phyloP scores from a whole-genome alignment of 2,329 filamentous ascomycete genomes.

The Exophiala sideris region DNA sequence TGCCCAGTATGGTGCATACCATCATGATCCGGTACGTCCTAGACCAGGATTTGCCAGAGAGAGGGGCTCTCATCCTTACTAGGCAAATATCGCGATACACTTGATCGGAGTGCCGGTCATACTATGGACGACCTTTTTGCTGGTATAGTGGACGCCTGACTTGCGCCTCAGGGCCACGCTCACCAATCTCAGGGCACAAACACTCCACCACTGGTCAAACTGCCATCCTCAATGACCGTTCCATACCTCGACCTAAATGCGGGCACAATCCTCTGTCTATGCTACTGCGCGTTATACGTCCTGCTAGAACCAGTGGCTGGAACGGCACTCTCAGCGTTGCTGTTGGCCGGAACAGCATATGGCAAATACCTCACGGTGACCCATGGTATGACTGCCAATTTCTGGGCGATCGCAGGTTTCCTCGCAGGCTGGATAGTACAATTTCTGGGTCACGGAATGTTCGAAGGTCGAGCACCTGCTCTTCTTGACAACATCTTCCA shows the following conservation, averaged over 20 bases:
- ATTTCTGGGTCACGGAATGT: constrained; percentile 86
- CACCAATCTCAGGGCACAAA: constrained; percentile 49
- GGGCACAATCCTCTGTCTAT: constrained; percentile 54
- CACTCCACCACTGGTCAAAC: constrained; percentile 48
- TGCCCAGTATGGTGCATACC: constrained; percentile 62
- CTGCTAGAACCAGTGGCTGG: constrained; percentile 93
- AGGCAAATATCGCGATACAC: constrained; percentile 65
- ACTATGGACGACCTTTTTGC: constrained; percentile 56
- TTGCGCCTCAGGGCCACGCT: not conserved
- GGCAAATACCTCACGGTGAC: constrained; percentile 70
- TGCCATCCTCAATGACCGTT: constrained; percentile 54
- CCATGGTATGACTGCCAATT: constrained; percentile 58
- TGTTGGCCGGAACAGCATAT: constrained; percentile 70
- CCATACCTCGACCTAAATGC: constrained; percentile 59
- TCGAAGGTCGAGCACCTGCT: constrained; percentile 83
- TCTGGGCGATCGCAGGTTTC: constrained; percentile 66
- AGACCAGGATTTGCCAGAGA: not conserved
- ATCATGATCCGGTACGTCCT: constrained; percentile 57
- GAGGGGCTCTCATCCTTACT: not conserved
- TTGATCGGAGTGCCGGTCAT: constrained; percentile 62
- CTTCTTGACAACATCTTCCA: constrained; percentile 88
- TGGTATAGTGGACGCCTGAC: constrained; percentile 45
- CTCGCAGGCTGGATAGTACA: constrained; percentile 79
- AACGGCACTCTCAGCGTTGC: constrained; percentile 68
- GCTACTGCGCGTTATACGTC: constrained; percentile 78